Percentiles rank a stretch among this genome's conserved stretches.
phyloP scores from a whole-genome alignment of 306 rosid species.

The Ceratonia siliqua region DNA sequence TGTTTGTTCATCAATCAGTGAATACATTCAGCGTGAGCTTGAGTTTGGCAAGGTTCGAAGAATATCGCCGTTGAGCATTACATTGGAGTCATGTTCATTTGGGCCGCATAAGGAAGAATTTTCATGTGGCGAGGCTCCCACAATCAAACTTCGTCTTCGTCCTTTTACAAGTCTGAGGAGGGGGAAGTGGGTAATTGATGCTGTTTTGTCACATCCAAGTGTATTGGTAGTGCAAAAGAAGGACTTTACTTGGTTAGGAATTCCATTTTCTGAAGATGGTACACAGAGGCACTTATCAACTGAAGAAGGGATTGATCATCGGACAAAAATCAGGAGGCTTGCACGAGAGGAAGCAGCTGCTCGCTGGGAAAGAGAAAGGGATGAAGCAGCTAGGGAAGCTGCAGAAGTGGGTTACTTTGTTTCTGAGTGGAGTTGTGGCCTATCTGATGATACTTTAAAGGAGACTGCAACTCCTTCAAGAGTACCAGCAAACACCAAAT shows the following conservation, averaged over 20 bases:
- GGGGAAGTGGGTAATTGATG: conserved; percentile 89
- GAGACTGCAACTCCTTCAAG: conserved; percentile 43
- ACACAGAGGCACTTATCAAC: conserved; percentile 49
- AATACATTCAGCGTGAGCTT: conserved; percentile 73
- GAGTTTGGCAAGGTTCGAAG: conserved; percentile 78
- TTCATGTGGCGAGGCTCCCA: conserved; percentile 83
- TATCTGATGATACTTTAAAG: conserved; percentile 38
- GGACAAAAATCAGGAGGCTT: conserved; percentile 66
- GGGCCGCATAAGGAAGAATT: conserved; percentile 83
- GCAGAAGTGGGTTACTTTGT: conserved; percentile 74
- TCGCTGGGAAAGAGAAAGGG: conserved; percentile 57
- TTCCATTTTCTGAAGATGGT: conserved; percentile 60
- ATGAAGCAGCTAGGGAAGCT: conserved; percentile 74
- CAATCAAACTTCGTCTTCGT: conserved; percentile 64
- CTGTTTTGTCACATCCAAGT: conserved; percentile 71
- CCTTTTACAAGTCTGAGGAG: conserved; percentile 88
- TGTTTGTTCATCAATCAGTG: conserved; percentile 75
- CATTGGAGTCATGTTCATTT: conserved; percentile 78
- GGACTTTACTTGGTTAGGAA: conserved; percentile 89
- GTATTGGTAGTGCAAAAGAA: conserved; percentile 77
- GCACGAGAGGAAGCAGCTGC: conserved; percentile 70
- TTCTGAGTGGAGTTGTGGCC: conserved; percentile 51
- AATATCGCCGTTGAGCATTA: conserved; percentile 81
- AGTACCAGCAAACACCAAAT: conserved; percentile 33
- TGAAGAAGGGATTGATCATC: conserved; percentile 78